Base-by-base conservation (phyloP, 2,329 filamentous ascomycete genomes). In the Colletotrichum incanum region DNA sequence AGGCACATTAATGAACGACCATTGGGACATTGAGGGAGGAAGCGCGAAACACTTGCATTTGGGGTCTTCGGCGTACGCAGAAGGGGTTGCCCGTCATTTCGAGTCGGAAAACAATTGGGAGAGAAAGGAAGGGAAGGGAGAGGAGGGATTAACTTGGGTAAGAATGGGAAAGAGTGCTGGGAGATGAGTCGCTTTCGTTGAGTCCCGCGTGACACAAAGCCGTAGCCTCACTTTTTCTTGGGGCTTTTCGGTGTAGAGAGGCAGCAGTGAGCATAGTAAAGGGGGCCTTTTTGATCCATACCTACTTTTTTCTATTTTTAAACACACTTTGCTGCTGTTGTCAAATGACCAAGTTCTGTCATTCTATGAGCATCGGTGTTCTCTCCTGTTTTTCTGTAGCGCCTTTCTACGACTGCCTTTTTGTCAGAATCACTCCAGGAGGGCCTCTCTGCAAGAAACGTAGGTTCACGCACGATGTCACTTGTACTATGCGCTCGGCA, bases 31-130 rank as follows among this genome's bases (percentile, higher is more conserved):
- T 45, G 47, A 41, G 43, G 41, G 62, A 54, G 43, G 66, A 54
- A 49, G 66, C 65, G 70, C 59, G 47, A 72, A 60, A 67, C n/a
- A 67, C 59, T 73, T 73, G 67, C 64, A 72, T 72, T 65, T 73
- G 68, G 72, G 68, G 61, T 65, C 58, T 68, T 73, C 52, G 72
- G 72, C 68, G 72, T 67, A 73, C 50, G 68, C 72, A 73, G 68
- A 73, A 73, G 63, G 71, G 67, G 67, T 55, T 67, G 64, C 68
- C 60, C 45, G 54, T 72, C 52, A 65, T 72, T 72, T 70, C 54
- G 66, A 72, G 59, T 56, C 47, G 54, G 65, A 72, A 72, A 64
- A 69, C 45, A 58, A 28, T 14, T 50, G 45, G 34, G 45, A 26
- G 50, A 60, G 60, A 49, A 60, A 23, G 12, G n/a, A 54, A 34